These are phyloP conservation scores for Neonectria magnoliae DNA, from an alignment of 2,329 filamentous ascomycete genomes.

Conservation along the genomic window DNA sequence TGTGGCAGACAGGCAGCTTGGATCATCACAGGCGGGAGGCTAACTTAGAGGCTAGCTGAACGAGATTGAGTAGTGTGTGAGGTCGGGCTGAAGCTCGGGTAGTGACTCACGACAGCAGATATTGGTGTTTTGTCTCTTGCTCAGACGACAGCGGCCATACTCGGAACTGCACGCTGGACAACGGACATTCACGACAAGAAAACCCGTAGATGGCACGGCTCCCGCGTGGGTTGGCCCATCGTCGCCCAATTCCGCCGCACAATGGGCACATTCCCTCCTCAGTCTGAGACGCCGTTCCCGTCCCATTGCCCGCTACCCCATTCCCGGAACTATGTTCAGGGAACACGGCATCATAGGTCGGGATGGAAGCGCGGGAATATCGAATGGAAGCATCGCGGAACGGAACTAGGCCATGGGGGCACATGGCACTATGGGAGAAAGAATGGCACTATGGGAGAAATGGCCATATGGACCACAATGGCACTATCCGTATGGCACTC, in stretches of 20 bases:
- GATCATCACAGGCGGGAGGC: background rate
- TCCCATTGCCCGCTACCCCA: background rate
- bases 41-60: background rate
- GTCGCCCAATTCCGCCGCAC: constrained; percentile 29
- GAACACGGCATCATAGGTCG: background rate
- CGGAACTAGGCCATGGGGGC: background rate
- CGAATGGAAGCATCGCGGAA: constrained; percentile 3
- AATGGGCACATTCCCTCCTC: constrained; percentile 29
- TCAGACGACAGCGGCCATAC: background rate
- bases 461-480: background rate
- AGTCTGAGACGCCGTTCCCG: constrained; percentile 5
- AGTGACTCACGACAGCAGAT: background rate
- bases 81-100: background rate
- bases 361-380: background rate
- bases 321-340: background rate
- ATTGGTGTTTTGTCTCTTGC: background rate
- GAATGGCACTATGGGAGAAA: background rate
- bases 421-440: background rate
- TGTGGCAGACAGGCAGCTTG: background rate
- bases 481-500: background rate
- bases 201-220: constrained; percentile 16
- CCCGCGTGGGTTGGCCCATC: constrained; percentile 15
- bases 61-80: background rate
- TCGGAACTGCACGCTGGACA: background rate
- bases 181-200: background rate